Conservation (phyloP, 352 stramenopile species). For the Phytophthora ohioensis region DNA sequence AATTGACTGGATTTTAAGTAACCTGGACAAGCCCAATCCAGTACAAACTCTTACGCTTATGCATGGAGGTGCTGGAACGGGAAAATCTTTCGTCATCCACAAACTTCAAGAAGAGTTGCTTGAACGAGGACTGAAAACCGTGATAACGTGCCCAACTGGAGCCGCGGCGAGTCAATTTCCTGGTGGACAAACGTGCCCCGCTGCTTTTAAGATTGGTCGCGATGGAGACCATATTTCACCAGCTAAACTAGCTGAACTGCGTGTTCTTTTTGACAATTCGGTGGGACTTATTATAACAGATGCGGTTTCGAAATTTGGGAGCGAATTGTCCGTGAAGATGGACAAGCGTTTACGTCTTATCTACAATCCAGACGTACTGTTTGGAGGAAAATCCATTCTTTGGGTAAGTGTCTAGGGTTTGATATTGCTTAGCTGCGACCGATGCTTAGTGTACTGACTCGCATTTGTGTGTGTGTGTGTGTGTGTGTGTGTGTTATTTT, state of each 20-base stretch:
- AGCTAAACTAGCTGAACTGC: conserved; percentile 7
- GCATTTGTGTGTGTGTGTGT: not conserved
- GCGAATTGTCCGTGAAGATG: conserved; percentile 6
- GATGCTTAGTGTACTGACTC: not conserved
- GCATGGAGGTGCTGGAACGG: not conserved
- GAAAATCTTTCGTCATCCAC: not conserved
- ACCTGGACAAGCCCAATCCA: not conserved
- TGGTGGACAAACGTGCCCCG: not conserved
- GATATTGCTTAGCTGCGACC: not conserved
- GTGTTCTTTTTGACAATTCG: not conserved
- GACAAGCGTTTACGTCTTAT: conserved; percentile 1
- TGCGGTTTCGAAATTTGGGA: conserved; percentile 8
- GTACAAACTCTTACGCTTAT: conserved; percentile 6
- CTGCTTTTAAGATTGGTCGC: conserved; percentile 7
- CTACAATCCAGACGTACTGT: conserved; percentile 1
- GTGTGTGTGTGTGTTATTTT: not conserved
- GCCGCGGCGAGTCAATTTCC: conserved; percentile 6
- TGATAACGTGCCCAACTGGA: conserved; percentile 2
- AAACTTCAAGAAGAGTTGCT: not conserved
- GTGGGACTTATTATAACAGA: conserved; percentile 5
- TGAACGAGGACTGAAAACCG: not conserved
- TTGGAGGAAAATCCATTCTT: conserved; percentile 6
- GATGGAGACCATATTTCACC: not conserved
- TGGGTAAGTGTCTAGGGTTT: not conserved
- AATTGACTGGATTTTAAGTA: not conserved